Percentiles rank a stretch among this genome's conserved stretches.
Conservation (phyloP, 2,329 filamentous ascomycete genomes). For the Pseudocercospora vitis region DNA sequence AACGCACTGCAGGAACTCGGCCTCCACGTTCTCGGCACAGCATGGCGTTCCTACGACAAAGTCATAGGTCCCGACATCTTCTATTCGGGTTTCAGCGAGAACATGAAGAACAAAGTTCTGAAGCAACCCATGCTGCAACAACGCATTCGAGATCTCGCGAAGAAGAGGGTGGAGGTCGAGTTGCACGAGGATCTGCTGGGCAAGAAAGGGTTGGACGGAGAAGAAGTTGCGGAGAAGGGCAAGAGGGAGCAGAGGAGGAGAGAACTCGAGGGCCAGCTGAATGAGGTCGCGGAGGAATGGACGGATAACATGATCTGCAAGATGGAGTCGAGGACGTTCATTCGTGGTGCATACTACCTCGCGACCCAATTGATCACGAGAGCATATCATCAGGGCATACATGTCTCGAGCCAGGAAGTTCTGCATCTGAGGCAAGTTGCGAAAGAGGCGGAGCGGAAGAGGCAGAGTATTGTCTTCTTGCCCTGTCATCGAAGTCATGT, state of each 20-base stretch:
- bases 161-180: slow-evolving; percentile 72
- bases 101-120: slow-evolving; percentile 79
- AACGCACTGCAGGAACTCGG: slow-evolving; percentile 92
- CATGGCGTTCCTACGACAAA: slow-evolving; percentile 92
- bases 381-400: slow-evolving; percentile 94
- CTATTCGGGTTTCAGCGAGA: slow-evolving; percentile 86
- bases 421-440: slow-evolving; percentile 78
- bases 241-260: slow-evolving; percentile 17
- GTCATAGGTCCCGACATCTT: slow-evolving; percentile 90
- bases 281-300: slow-evolving; percentile 80
- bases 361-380: slow-evolving; percentile 83
- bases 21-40: slow-evolving; percentile 85
- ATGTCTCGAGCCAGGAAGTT: slow-evolving; percentile 93
- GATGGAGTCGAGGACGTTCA: slow-evolving; percentile 92
- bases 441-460: slow-evolving; percentile 76
- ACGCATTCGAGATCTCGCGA: slow-evolving; percentile 75
- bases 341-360: slow-evolving; percentile 87
- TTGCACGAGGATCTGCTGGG: slow-evolving; percentile 69
- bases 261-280: slow-evolving; percentile 69
- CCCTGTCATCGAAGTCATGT: slow-evolving; percentile 94
- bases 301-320: slow-evolving; percentile 98
- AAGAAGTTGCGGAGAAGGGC: slow-evolving; percentile 58
- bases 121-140: slow-evolving; percentile 70
- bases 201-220: slow-evolving; percentile 51
- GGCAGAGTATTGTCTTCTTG: slow-evolving; percentile 93